Conservation (phyloP, 2,329 filamentous ascomycete species). For the Botrytis sinoallii region DNA sequence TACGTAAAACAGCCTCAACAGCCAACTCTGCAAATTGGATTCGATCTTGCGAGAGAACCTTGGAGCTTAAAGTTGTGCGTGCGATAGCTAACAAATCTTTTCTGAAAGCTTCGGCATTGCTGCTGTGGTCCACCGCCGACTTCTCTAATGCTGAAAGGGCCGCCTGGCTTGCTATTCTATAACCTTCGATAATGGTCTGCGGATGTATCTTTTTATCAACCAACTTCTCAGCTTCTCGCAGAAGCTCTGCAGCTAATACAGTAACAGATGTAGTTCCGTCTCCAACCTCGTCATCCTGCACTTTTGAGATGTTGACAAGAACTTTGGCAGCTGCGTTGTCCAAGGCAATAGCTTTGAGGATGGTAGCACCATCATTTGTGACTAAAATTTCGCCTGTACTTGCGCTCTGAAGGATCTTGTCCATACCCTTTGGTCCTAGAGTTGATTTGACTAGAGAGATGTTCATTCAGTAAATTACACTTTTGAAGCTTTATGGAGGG, state of each 20-base stretch:
- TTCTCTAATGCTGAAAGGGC: slow-evolving; percentile 81
- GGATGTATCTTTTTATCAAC: slow-evolving; percentile 98
- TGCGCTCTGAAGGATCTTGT: slow-evolving; percentile 64
- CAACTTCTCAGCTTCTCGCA: slow-evolving; percentile 94
- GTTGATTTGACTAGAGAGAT: slow-evolving; percentile 78
- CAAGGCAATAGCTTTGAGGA: slow-evolving; percentile 95
- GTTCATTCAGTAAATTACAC: slow-evolving; percentile 6
- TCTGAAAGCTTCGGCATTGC: slow-evolving; percentile 77
- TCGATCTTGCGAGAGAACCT: slow-evolving; percentile 91
- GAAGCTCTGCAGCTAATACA: slow-evolving; percentile 88
- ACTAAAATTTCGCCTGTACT: slow-evolving; percentile 98
- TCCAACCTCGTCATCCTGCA: slow-evolving; percentile 97
- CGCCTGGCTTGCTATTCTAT: slow-evolving; percentile 91
- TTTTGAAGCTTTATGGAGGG: slow-evolving; percentile 16
- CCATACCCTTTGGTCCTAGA: slow-evolving; percentile 96
- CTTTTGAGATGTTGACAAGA: slow-evolving; percentile 98
- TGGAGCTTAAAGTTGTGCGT: slow-evolving; percentile 92
- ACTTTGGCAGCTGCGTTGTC: slow-evolving; percentile 99
- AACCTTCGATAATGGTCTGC: slow-evolving; percentile 98
- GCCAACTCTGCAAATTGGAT: slow-evolving; percentile 88
- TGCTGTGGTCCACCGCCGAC: slow-evolving; percentile 85
- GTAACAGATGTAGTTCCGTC: slow-evolving; percentile 98
- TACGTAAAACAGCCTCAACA: slow-evolving; percentile 83
- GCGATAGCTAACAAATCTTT: slow-evolving; percentile 89
- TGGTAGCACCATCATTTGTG: slow-evolving; percentile 97